A percentile compares a stretch with the other conserved stretches of the same genome.
Conservation (phyloP, 495 filamentous ascomycete genomes). For the Chlorociboria aeruginascens region DNA sequence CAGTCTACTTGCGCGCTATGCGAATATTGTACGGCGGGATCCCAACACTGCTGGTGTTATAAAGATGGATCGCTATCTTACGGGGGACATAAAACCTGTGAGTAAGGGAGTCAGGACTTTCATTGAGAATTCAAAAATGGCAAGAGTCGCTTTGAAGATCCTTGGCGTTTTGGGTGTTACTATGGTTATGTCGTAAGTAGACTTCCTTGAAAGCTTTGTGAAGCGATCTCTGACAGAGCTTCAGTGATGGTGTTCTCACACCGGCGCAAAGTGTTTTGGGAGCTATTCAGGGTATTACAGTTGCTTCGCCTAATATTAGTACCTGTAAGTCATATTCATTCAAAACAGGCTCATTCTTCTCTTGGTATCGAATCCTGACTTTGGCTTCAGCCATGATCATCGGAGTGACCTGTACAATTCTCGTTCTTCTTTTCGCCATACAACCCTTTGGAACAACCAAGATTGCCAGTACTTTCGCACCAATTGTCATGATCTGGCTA, state of each 20-base stretch:
- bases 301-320: slow-evolving; percentile 33
- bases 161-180: slow-evolving; percentile 61
- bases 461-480: slow-evolving; percentile 53
- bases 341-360: not conserved
- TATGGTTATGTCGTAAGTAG: slow-evolving; percentile 44
- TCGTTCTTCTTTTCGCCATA: slow-evolving; percentile 54
- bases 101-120: slow-evolving; percentile 40
- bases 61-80: slow-evolving; percentile 47
- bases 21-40: slow-evolving; percentile 18
- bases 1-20: slow-evolving; percentile 57
- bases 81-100: slow-evolving; percentile 37
- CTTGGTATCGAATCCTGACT: not conserved
- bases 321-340: slow-evolving; percentile 4
- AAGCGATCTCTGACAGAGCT: not conserved
- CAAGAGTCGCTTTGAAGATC: slow-evolving; percentile 43
- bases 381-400: slow-evolving; percentile 36
- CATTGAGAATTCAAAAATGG: slow-evolving; percentile 44
- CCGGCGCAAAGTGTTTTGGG: slow-evolving; percentile 60
- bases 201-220: not conserved
- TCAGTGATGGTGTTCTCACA: slow-evolving; percentile 51
- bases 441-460: slow-evolving; percentile 61
- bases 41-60: slow-evolving; percentile 18
- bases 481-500: slow-evolving; percentile 65
- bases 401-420: slow-evolving; percentile 55
- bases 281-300: slow-evolving; percentile 54